These are phyloP conservation scores for Tricholoma bakamatsutake DNA, from an alignment of 768 basidiomycete species.

Conservation along the genomic window DNA sequence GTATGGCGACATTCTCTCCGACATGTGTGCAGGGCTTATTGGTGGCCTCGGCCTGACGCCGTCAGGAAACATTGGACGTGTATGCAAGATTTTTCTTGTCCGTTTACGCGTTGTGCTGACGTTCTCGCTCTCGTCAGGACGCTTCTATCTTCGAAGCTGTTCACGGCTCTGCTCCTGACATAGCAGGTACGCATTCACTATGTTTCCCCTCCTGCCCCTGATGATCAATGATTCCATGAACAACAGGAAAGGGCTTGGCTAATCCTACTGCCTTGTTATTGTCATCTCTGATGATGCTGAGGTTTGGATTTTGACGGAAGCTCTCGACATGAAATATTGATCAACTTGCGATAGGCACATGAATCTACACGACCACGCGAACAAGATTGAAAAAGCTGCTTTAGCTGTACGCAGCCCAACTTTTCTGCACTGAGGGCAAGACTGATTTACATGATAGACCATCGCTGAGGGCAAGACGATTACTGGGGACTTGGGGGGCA, in stretches of 20 bases:
- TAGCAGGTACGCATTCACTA: slow-evolving; percentile 59
- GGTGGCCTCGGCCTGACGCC: slow-evolving; percentile 97
- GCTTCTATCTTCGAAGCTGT: slow-evolving; percentile 99
- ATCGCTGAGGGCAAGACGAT: slow-evolving; percentile 95
- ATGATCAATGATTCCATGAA: slow-evolving; percentile 6
- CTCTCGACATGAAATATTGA: not conserved
- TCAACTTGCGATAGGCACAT: slow-evolving; percentile 63
- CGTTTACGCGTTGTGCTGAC: not conserved
- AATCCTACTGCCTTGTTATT: slow-evolving; percentile 99
- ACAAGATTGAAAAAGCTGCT: slow-evolving; percentile 88
- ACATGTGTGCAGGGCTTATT: slow-evolving; percentile 98
- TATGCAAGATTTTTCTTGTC: slow-evolving; percentile 29
- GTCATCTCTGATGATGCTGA: slow-evolving; percentile 96
- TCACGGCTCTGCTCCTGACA: slow-evolving; percentile 99
- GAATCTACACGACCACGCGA: slow-evolving; percentile 78
- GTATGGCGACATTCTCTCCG: slow-evolving; percentile 92
- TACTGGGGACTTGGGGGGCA: slow-evolving; percentile 95
- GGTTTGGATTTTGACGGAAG: slow-evolving; percentile 40
- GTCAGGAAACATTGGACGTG: slow-evolving; percentile 94
- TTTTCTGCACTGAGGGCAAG: not conserved
- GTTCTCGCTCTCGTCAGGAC: slow-evolving; percentile 47
- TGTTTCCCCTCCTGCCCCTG: not conserved
- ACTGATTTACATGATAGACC: slow-evolving; percentile 48
- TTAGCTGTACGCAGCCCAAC: slow-evolving; percentile 58
- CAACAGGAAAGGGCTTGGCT: slow-evolving; percentile 79